phyloP scores from a whole-genome alignment of 2,329 filamentous ascomycete genomes.

The Ascochyta lentis region DNA sequence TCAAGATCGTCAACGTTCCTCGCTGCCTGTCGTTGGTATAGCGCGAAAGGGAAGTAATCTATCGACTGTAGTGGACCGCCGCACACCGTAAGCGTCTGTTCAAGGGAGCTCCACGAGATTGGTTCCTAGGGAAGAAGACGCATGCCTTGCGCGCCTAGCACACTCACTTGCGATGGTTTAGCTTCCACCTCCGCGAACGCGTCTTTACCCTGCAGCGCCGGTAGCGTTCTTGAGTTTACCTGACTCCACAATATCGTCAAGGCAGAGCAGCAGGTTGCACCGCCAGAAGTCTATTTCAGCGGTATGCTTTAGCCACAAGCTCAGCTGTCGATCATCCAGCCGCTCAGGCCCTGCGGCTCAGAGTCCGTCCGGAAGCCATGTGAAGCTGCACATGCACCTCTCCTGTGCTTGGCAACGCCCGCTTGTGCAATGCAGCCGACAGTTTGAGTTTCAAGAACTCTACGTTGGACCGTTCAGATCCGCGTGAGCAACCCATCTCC shows the following conservation, averaged over 20 bases:
- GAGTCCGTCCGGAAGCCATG: background rate
- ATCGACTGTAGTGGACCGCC: background rate
- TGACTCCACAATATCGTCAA: background rate
- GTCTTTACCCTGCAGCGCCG: conserved; percentile 4
- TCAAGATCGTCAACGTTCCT: background rate
- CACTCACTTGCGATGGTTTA: background rate
- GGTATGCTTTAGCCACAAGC: background rate
- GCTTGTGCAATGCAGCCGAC: background rate
- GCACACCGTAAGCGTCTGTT: background rate
- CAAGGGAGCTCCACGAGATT: background rate
- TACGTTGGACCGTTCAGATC: too few species aligned
- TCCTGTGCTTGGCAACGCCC: conserved; percentile 13
- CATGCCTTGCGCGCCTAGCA: too few species aligned
- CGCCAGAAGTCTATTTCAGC: conserved; percentile 2
- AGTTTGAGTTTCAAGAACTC: background rate
- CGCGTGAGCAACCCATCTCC: too few species aligned
- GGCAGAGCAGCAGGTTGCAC: background rate
- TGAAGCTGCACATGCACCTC: background rate
- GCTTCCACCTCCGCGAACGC: conserved; percentile 7
- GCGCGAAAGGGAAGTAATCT: background rate
- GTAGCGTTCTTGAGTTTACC: background rate
- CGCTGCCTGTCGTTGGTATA: conserved; percentile 5
- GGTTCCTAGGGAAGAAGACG: background rate
- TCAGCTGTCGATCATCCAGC: background rate
- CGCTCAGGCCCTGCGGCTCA: background rate